Conservation (phyloP, 495 filamentous ascomycete genomes). For the Cenococcum geophilum region DNA sequence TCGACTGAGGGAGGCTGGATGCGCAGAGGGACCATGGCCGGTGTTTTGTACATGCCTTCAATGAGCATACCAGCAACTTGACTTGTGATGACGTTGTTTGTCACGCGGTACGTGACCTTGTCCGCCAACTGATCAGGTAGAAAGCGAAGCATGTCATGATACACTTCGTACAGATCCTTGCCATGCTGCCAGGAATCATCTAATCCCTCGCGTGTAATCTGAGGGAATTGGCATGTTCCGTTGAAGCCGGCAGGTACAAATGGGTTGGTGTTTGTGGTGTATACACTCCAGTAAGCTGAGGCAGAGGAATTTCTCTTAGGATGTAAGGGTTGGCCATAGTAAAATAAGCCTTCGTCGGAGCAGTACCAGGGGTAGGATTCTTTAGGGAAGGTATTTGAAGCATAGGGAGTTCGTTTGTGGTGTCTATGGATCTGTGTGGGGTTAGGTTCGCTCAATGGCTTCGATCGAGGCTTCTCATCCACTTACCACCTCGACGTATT, state of each 20-base stretch:
- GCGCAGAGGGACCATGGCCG: conserved; percentile 40
- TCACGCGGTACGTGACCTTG: conserved; percentile 54
- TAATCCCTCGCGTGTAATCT: conserved; percentile 58
- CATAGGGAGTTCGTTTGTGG: conserved; percentile 68
- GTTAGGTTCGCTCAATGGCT: neutral
- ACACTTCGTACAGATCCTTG: conserved; percentile 56
- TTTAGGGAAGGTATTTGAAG: conserved; percentile 58
- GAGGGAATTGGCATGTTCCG: conserved; percentile 64
- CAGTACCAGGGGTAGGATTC: conserved; percentile 63
- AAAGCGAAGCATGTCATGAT: conserved; percentile 54
- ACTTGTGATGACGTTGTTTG: conserved; percentile 64
- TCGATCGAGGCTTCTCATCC: neutral
- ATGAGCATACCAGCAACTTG: conserved; percentile 63
- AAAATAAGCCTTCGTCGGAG: conserved; percentile 54
- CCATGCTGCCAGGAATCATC: conserved; percentile 64
- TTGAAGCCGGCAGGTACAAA: conserved; percentile 52
- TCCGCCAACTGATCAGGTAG: conserved; percentile 45
- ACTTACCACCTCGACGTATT: conserved; percentile 61
- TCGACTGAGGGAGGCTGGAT: conserved; percentile 52
- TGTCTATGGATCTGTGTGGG: conserved; percentile 58
- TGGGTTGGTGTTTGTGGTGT: conserved; percentile 51
- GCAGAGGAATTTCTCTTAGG: conserved; percentile 39
- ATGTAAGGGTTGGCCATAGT: conserved; percentile 48
- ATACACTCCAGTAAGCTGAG: conserved; percentile 52
- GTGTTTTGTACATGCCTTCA: conserved; percentile 49